phyloP scores from a whole-genome alignment of 2,329 filamentous ascomycete species.

The Fusarium albosuccineum region DNA sequence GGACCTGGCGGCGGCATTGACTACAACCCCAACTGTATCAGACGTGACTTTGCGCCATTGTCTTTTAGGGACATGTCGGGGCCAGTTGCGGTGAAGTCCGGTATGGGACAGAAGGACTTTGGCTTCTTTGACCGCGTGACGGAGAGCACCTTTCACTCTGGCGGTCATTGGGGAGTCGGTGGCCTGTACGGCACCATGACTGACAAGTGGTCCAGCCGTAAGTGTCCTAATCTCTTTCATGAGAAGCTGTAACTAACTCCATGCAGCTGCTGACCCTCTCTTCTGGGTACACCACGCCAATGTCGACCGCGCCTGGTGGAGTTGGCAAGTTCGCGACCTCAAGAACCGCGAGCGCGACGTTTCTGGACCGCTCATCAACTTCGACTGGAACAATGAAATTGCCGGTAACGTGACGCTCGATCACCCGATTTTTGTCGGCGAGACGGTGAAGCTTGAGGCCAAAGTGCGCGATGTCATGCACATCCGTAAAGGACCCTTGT shows the following conservation, averaged over 20 bases:
- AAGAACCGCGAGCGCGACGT: constrained; percentile 25
- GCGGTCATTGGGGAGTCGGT: constrained; percentile 45
- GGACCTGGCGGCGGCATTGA: constrained; percentile 22
- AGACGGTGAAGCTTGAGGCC: constrained; percentile 21
- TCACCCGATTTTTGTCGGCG: constrained; percentile 9
- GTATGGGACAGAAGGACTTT: constrained; percentile 42
- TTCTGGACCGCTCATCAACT: constrained; percentile 29
- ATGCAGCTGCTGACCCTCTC: constrained; percentile 39
- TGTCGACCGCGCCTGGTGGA: constrained; percentile 46
- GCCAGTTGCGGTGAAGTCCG: constrained; percentile 23
- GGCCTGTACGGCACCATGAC: constrained; percentile 47
- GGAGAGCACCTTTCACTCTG: constrained; percentile 43
- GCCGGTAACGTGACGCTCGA: constrained; percentile 19
- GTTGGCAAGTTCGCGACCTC: constrained; percentile 30
- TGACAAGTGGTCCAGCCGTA: constrained; percentile 33
- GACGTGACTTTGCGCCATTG: constrained; percentile 31
- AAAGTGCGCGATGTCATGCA: constrained; percentile 28
- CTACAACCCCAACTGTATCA: constrained; percentile 23
- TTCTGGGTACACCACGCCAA: constrained; percentile 49
- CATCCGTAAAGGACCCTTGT: constrained; percentile 19
- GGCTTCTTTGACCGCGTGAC: constrained; percentile 37
- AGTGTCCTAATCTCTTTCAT: fast-evolving
- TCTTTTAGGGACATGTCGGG: constrained; percentile 29
- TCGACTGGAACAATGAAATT: constrained; percentile 26
- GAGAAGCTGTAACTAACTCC: background rate